Percentiles rank a stretch among this genome's conserved stretches.
Conservation (phyloP, 2,329 filamentous ascomycete genomes). For the Monilinia vaccinii-corymbosi region DNA sequence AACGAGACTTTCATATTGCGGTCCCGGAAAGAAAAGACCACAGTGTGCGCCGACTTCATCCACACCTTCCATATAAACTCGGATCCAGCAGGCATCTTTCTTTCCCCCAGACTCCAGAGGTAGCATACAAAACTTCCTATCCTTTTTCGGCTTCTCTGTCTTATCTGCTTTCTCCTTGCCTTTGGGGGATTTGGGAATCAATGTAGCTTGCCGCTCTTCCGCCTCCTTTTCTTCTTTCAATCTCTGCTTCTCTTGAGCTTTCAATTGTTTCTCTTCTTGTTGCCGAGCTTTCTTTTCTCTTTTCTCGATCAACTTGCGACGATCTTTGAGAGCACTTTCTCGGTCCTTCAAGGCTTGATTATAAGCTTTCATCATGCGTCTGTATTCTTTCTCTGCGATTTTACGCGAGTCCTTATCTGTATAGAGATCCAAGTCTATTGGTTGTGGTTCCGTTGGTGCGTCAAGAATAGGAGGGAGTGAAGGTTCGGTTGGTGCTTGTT, state of each 20-base stretch:
- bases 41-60: conserved; percentile 84
- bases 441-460: conserved; percentile 44
- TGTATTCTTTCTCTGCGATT: conserved; percentile 59
- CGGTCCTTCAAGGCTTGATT: conserved; percentile 58
- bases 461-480: conserved; percentile 39
- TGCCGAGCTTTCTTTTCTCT: conserved; percentile 35
- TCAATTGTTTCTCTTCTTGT: conserved; percentile 32
- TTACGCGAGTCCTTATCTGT: conserved; percentile 58
- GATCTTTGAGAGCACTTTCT: conserved; percentile 53
- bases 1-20: conserved; percentile 69
- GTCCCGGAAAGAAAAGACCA: conserved; percentile 64
- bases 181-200: conserved; percentile 22
- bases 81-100: conserved; percentile 64
- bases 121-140: conserved; percentile 67
- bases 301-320: conserved; percentile 50
- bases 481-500: conserved; percentile 30
- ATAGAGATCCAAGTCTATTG: conserved; percentile 49
- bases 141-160: conserved; percentile 25
- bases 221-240: conserved; percentile 29
- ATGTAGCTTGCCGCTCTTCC: conserved; percentile 22
- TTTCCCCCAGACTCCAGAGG: conserved; percentile 46
- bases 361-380: conserved; percentile 53
- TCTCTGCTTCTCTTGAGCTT: conserved; percentile 26
- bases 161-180: conserved; percentile 21
- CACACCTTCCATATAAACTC: conserved; percentile 71